phyloP scores from a whole-genome alignment of 1,284 basidiomycete species.

The Cryptococcus sp. region DNA sequence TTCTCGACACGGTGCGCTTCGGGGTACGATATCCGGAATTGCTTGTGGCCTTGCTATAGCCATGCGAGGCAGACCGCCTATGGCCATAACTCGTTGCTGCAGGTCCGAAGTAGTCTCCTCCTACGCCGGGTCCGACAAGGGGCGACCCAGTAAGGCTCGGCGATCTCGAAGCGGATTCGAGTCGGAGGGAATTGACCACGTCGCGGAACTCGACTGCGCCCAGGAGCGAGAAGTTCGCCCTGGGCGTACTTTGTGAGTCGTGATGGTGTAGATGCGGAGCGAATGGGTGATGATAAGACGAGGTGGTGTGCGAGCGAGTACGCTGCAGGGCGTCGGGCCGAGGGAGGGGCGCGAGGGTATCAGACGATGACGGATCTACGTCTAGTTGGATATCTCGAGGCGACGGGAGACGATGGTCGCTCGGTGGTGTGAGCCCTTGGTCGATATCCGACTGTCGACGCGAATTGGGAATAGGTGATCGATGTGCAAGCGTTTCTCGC shows the following conservation, averaged over 20 bases:
- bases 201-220: conserved; percentile 92
- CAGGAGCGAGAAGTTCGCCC: conserved; percentile 71
- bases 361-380: neutral
- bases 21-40: neutral
- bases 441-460: neutral
- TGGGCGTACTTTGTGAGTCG: conserved; percentile 35
- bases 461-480: neutral
- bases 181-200: conserved; percentile 76
- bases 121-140: conserved; percentile 3
- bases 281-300: conserved; percentile 4
- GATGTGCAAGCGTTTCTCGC: conserved; percentile 50
- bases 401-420: neutral
- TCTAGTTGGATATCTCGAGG: neutral
- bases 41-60: conserved; percentile 2
- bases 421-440: neutral
- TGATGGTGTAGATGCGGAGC: conserved; percentile 11
- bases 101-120: conserved; percentile 27
- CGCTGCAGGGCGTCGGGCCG: conserved; percentile 1
- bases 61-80: conserved; percentile 20
- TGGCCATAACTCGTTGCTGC: conserved; percentile 14
- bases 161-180: conserved; percentile 44
- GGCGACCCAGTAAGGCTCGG: conserved; percentile 14
- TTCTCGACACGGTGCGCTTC: neutral
- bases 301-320: conserved; percentile 13
- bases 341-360: conserved; percentile 1